These are phyloP conservation scores for Rhodomyrtus tomentosa DNA, from an alignment of 345 rosid species.

Conservation along the genomic window DNA sequence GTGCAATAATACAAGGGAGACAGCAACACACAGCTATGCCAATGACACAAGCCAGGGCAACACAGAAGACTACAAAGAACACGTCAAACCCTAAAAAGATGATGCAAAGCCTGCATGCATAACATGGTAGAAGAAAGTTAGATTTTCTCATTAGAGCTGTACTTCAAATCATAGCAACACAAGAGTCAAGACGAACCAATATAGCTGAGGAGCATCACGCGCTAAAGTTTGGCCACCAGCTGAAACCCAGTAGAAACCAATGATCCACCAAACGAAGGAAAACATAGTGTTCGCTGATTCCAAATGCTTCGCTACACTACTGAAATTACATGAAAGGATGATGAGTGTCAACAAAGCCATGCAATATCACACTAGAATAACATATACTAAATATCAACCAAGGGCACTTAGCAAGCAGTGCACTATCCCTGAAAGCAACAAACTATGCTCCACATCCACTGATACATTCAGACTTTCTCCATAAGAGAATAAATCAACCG, in stretches of 20 bases:
- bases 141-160: neutral
- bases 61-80: slow-evolving; percentile 91
- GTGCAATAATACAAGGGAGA: slow-evolving; percentile 94
- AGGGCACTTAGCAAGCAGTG: neutral
- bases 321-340: neutral
- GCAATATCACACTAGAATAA: neutral
- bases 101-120: slow-evolving; percentile 75
- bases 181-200: slow-evolving; percentile 47
- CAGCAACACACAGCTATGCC: slow-evolving; percentile 99
- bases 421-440: neutral
- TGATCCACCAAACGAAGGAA: slow-evolving; percentile 98
- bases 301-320: slow-evolving; percentile 76
- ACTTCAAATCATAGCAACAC: neutral
- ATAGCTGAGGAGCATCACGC: slow-evolving; percentile 61
- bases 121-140: slow-evolving; percentile 5
- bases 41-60: slow-evolving; percentile 88
- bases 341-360: neutral
- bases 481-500: neutral
- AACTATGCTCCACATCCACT: neutral
- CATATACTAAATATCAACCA: neutral
- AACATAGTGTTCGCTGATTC: slow-evolving; percentile 98
- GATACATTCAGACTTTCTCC: neutral
- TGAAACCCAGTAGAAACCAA: slow-evolving; percentile 98
- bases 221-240: slow-evolving; percentile 79
- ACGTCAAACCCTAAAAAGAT: slow-evolving; percentile 91